Evolutionary conservation across 495 filamentous ascomycete genomes (phyloP).

Genomic region (Penicillium canescens): DNA sequence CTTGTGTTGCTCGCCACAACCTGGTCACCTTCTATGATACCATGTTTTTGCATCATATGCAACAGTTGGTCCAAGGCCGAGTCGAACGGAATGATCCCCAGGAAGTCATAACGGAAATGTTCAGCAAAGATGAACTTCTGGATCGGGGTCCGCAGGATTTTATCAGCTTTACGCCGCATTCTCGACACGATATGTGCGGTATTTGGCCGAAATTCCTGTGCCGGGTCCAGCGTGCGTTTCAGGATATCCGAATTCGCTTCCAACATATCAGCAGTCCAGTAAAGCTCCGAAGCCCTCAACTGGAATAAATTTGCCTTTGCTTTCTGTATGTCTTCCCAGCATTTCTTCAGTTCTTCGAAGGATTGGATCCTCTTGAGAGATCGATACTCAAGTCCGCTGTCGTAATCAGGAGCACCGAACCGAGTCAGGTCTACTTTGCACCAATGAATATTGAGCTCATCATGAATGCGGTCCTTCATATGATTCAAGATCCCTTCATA

Average conservation of each 20-base stretch:
- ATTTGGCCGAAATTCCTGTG: slow-evolving; percentile 14
- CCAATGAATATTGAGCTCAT: neutral
- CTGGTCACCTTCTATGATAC: neutral
- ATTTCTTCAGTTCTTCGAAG: slow-evolving; percentile 10
- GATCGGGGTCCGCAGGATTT: neutral
- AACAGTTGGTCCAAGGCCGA: slow-evolving; percentile 10
- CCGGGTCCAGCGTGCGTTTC: slow-evolving; percentile 23
- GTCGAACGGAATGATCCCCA: slow-evolving; percentile 16
- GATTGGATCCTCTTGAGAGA: neutral
- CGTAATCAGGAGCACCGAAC: neutral
- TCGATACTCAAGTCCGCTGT: neutral
- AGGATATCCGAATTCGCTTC: slow-evolving; percentile 24
- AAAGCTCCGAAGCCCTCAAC: slow-evolving; percentile 8
- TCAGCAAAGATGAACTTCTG: neutral
- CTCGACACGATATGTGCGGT: slow-evolving; percentile 13
- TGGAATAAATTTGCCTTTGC: slow-evolving; percentile 6
- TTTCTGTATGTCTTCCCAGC: slow-evolving; percentile 4
- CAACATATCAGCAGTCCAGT: slow-evolving; percentile 11
- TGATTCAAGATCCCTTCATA: neutral
- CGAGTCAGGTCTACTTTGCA: neutral
- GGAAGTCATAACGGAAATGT: slow-evolving; percentile 11
- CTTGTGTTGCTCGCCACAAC: too few species aligned
- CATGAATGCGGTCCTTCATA: neutral
- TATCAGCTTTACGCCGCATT: slow-evolving; percentile 3
- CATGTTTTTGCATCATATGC: slow-evolving; percentile 8